phyloP scores from a whole-genome alignment of 768 basidiomycete genomes.

The Peribolospora baueri region DNA sequence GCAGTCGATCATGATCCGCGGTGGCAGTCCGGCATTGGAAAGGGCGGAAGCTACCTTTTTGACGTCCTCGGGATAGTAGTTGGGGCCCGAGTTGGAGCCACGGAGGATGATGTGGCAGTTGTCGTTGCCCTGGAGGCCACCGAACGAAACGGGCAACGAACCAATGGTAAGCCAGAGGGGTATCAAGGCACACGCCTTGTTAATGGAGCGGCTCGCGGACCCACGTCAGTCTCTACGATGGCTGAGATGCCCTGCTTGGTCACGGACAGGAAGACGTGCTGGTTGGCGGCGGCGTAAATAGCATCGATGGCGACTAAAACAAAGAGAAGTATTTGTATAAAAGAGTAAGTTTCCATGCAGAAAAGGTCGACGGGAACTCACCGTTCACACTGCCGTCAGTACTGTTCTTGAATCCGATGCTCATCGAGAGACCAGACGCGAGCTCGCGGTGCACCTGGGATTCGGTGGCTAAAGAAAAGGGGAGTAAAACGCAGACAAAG shows the following conservation, averaged over 20 bases:
- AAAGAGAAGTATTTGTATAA: too few species aligned
- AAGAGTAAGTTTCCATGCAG: too few species aligned
- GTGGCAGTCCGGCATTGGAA: constrained; percentile 46
- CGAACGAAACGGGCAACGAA: neutral
- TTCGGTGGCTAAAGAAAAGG: constrained; percentile 33
- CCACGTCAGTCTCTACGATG: constrained; percentile 71
- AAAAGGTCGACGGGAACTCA: too few species aligned
- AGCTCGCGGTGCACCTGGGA: constrained; percentile 78
- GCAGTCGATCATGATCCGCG: constrained; percentile 76
- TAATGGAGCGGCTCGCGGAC: too few species aligned
- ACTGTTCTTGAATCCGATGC: constrained; percentile 94
- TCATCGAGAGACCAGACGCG: constrained; percentile 68
- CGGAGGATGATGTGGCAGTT: constrained; percentile 80
- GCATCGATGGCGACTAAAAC: constrained; percentile 64
- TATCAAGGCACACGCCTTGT: constrained; percentile 15
- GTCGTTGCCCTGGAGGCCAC: constrained; percentile 46
- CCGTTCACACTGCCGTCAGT: constrained; percentile 66
- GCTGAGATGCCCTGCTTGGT: constrained; percentile 88
- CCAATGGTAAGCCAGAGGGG: neutral
- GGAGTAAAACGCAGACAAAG: too few species aligned
- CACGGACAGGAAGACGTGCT: constrained; percentile 88
- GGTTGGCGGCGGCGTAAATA: constrained; percentile 66
- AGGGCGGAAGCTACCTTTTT: constrained; percentile 49
- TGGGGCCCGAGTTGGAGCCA: constrained; percentile 70
- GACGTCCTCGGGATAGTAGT: constrained; percentile 59